Base-by-base conservation (phyloP, 2,329 filamentous ascomycete species). In the Clonostachys chloroleuca region DNA sequence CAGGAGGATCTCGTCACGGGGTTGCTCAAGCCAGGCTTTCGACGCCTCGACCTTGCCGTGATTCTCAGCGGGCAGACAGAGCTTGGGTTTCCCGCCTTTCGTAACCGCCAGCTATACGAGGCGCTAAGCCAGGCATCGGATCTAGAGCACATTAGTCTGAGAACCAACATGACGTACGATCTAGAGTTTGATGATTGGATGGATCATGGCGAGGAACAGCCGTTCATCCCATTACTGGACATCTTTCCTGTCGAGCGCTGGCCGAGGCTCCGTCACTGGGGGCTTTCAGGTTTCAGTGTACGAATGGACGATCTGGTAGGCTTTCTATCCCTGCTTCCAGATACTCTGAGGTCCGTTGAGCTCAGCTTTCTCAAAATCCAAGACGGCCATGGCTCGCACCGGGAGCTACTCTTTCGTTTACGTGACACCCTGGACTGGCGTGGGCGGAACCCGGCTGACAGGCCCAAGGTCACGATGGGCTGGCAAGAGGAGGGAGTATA, bases 181-280 rank as follows among this genome's bases (percentile, higher is more conserved):
- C 36, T 37, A 12, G 34, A 20, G 20, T 30, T 30, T 30, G 24
- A 30, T 10, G 24, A 30, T 10, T 30, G 24, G 24, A 30, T 30
- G 2, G 24, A 35, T 9, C 14, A 5, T n/a, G 16, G 9, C 20
- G 5, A 43, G 6, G n/a, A 34, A 6, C n/a, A 46, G 8, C 34
- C 48, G 34, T 47, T 42, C 12, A 30, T 51, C 8, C 50, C 58
- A 0, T 44, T 64, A n/a, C 41, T 46, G 12, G 53, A 35, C 10
- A 54, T 65, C 10, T 54, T 63, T 10, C 56, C 58, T 4, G 34
- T 55, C 9, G 49, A 55, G 2, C 51, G 47, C 6, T 59, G 56
- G 59, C 34, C 50, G 4, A 47, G 47, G 7, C 52, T 65, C 12
- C 53, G 48, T 8, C 57, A 60, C 43, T 63, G 63, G 49, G 51